Percentiles rank a stretch among this genome's conserved stretches.
Conservation (phyloP, 441 rosid species). For the Eruca vesicaria region DNA sequence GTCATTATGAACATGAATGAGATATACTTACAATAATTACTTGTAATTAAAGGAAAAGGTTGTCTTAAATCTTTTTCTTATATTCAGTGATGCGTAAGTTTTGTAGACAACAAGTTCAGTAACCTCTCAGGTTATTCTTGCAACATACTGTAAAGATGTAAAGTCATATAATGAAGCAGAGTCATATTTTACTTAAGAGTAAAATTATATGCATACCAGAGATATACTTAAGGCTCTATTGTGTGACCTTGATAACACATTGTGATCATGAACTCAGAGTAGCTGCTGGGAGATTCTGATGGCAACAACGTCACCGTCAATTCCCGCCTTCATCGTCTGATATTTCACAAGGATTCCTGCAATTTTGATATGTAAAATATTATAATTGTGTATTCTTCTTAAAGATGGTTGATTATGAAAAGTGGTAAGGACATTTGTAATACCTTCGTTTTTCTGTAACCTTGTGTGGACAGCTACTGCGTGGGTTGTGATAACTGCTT, state of each 20-base stretch:
- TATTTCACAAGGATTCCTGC: conserved; percentile 82
- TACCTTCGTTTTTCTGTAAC: conserved; percentile 81
- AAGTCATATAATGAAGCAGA: conserved; percentile 12
- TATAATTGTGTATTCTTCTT: background rate
- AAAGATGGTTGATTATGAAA: background rate
- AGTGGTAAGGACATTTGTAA: background rate
- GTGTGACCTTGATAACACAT: conserved; percentile 11
- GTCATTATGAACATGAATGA: background rate
- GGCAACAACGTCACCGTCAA: conserved; percentile 71
- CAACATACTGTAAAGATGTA: background rate
- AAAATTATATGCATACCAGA: background rate
- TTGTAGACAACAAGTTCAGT: background rate
- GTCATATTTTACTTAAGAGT: background rate
- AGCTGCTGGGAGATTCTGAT: conserved; percentile 95
- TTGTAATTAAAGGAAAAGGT: background rate
- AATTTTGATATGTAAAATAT: background rate
- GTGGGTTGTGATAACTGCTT: conserved; percentile 79
- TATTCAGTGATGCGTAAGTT: background rate
- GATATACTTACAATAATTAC: background rate
- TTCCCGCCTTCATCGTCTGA: conserved; percentile 75
- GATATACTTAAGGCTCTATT: background rate
- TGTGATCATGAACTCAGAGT: conserved; percentile 44
- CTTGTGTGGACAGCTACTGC: conserved; percentile 90
- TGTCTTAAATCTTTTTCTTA: background rate
- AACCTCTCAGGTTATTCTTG: background rate